Percentiles rank a stretch among this genome's conserved stretches.
phyloP scores from a whole-genome alignment of 176 grass and related monocot species.

The Aechmea fasciata region DNA sequence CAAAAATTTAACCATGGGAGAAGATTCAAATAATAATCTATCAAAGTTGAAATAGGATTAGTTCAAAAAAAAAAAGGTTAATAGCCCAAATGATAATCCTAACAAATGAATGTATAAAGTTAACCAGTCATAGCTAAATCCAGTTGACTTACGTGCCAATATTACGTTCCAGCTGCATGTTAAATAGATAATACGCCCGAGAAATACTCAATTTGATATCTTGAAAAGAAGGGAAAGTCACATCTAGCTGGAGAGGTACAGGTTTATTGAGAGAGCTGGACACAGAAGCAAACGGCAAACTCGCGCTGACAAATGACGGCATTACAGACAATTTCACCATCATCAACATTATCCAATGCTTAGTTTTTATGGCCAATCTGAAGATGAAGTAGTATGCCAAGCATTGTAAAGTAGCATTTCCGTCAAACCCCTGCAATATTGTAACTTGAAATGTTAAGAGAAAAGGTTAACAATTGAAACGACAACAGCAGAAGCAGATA shows the following conservation, averaged over 20 bases:
- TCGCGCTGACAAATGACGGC: constrained; percentile 31
- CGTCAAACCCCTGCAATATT: constrained; percentile 50
- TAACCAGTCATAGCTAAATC: constrained; percentile 24
- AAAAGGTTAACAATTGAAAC: constrained; percentile 5
- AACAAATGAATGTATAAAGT: constrained; percentile 4
- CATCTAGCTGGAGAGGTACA: constrained; percentile 68
- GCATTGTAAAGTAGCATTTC: constrained; percentile 30
- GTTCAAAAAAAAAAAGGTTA: constrained; percentile 21
- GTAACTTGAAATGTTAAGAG: constrained; percentile 19
- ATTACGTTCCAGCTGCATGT: constrained; percentile 87
- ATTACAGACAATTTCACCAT: constrained; percentile 23
- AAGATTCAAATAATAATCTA: too few relatives aligned
- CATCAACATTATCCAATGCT: constrained; percentile 24
- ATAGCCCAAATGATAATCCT: constrained; percentile 10
- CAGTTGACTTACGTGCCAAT: constrained; percentile 78
- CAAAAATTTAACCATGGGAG: too few relatives aligned
- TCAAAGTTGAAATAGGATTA: neutral
- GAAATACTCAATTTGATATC: constrained; percentile 84
- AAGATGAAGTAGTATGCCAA: constrained; percentile 45
- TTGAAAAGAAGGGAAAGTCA: constrained; percentile 55
- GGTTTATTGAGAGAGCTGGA: constrained; percentile 63
- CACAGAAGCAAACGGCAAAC: constrained; percentile 77
- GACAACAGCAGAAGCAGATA: neutral
- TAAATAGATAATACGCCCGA: constrained; percentile 88
- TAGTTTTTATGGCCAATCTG: constrained; percentile 33